Evolutionary conservation across 2,329 filamentous ascomycete genomes (phyloP).

Genomic region (Drechslerella dactyloides): DNA sequence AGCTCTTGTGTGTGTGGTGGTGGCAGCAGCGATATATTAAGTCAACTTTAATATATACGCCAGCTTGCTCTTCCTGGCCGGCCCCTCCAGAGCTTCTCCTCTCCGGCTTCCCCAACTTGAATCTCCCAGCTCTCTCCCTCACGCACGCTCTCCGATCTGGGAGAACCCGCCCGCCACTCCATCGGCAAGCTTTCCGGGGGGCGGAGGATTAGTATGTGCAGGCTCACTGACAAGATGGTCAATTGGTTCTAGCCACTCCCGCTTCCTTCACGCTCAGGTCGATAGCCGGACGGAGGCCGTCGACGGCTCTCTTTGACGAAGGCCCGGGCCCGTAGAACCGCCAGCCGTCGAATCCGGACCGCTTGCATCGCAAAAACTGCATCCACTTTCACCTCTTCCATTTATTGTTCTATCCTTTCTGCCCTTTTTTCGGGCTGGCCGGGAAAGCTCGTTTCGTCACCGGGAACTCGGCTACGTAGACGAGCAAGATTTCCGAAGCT

Average conservation of each 20-base stretch:
- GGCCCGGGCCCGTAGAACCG: neutral
- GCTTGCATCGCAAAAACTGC: neutral
- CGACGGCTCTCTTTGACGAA: neutral
- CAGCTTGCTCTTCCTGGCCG: neutral
- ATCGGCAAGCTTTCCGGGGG: constrained; percentile 18
- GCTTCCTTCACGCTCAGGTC: constrained; percentile 22
- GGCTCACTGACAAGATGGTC: constrained; percentile 34
- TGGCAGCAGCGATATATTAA: constrained; percentile 1
- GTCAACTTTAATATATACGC: neutral
- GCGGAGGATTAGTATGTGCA: constrained; percentile 16
- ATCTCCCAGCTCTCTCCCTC: neutral
- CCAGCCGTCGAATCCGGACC: neutral
- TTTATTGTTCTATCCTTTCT: neutral
- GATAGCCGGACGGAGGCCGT: constrained; percentile 1
- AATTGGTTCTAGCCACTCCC: constrained; percentile 41
- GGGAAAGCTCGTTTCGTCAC: constrained; percentile 2
- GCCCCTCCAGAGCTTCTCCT: neutral
- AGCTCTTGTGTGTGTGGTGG: no score
- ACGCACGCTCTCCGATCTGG: neutral
- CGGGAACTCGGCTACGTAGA: constrained; percentile 19
- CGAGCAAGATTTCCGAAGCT: constrained; percentile 7
- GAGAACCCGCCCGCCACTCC: constrained; percentile 14
- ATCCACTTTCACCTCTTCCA: neutral
- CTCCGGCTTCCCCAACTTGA: neutral
- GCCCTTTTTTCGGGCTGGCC: neutral